Evolutionary conservation across 2,329 filamentous ascomycete species (phyloP).

Genomic region (Colletotrichum limetticola): DNA sequence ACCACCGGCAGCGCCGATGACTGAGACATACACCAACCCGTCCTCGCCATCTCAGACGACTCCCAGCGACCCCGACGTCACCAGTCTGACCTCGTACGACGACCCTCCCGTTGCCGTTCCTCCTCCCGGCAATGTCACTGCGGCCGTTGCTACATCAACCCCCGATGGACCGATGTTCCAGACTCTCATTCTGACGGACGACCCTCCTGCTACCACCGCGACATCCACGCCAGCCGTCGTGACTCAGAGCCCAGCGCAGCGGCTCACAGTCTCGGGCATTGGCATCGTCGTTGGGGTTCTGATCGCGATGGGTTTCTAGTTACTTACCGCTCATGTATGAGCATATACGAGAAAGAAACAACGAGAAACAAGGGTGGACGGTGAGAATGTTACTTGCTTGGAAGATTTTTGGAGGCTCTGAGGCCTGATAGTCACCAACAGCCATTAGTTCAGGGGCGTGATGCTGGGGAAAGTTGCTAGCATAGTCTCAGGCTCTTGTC

Average conservation of each 20-base stretch:
- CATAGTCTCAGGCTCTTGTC: not conserved
- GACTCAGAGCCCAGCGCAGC: slow-evolving; percentile 18
- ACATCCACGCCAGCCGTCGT: slow-evolving; percentile 13
- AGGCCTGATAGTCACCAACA: not conserved
- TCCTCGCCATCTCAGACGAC: not conserved
- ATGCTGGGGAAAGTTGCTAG: slow-evolving; percentile 17
- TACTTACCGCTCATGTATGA: not conserved
- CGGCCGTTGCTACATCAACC: not conserved
- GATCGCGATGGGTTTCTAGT: not conserved
- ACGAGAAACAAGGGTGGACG: not conserved
- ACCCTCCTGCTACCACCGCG: slow-evolving; percentile 7
- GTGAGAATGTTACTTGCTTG: slow-evolving; percentile 7
- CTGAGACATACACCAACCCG: not conserved
- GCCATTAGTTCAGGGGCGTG: not conserved
- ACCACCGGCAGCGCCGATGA: not conserved
- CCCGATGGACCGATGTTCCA: slow-evolving; percentile 19
- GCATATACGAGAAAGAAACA: not conserved
- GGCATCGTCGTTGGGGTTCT: not conserved
- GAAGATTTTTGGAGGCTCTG: slow-evolving; percentile 25
- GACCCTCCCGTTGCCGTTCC: not conserved
- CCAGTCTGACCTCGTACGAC: slow-evolving; percentile 13
- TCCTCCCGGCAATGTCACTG: slow-evolving; percentile 2
- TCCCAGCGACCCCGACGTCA: not conserved
- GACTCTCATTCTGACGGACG: slow-evolving; percentile 14
- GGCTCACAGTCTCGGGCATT: not conserved